Evolutionary conservation across 139 green algal genomes (phyloP).

Genomic region (Tetradesmus lagerheimii): DNA sequence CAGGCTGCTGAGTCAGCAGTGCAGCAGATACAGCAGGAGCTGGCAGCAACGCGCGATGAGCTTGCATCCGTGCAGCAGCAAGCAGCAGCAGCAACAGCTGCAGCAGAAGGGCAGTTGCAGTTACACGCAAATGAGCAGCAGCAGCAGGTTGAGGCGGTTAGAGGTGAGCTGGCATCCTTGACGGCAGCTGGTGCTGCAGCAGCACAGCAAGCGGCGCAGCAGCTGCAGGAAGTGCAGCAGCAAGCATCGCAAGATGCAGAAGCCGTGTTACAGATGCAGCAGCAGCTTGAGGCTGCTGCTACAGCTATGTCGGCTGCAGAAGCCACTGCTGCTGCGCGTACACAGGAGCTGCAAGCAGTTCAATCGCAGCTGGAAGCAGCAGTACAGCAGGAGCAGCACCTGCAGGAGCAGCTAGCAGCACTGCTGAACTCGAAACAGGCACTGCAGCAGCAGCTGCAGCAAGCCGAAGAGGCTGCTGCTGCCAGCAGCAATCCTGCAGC

Average conservation of each 20-base stretch:
- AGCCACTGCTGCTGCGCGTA: neutral
- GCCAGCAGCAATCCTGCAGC: neutral
- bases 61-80: conserved; percentile 1
- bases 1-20: neutral
- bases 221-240: neutral
- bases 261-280: neutral
- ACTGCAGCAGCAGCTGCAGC: conserved; percentile 30
- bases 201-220: neutral
- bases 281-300: conserved; percentile 12
- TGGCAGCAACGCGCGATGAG: neutral
- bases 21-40: neutral
- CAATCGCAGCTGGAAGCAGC: neutral
- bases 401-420: neutral
- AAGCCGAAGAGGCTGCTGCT: neutral
- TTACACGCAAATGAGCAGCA: neutral
- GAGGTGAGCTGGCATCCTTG: neutral
- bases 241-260: neutral
- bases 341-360: neutral
- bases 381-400: neutral
- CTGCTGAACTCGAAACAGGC: neutral
- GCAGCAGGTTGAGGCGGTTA: neutral
- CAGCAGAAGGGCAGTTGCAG: neutral
- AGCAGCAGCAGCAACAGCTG: neutral
- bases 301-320: neutral
- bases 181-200: neutral